Evolutionary conservation across 371 early-diverging fungal species (phyloP).

Genomic region (Paraphysoderma sedebokerense): DNA sequence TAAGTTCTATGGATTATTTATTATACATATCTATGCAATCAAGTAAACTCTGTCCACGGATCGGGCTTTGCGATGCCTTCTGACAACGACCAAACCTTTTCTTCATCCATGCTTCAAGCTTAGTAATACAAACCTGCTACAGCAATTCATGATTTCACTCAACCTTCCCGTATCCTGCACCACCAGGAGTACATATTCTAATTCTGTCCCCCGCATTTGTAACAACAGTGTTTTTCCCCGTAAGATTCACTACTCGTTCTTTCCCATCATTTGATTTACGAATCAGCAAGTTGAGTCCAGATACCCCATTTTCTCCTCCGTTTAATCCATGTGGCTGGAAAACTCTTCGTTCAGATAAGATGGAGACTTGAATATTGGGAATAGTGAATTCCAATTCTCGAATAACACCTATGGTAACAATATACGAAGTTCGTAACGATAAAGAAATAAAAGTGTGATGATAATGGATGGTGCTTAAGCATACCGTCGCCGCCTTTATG

Average conservation of each 20-base stretch:
- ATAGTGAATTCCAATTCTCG: conserved; percentile 69
- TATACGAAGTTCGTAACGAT: no score
- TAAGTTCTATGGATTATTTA: no score
- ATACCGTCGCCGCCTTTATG: conserved; percentile 79
- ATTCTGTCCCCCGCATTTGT: conserved; percentile 62
- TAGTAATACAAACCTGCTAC: no score
- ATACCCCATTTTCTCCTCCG: conserved; percentile 60
- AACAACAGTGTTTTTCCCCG: conserved; percentile 68
- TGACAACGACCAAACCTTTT: no score
- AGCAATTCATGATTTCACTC: no score
- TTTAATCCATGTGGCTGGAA: conserved; percentile 71
- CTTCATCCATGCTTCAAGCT: no score
- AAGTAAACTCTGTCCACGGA: no score
- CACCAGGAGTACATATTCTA: conserved; percentile 79
- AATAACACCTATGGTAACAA: no score
- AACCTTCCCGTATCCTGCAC: conserved; percentile 67
- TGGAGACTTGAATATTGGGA: conserved; percentile 57
- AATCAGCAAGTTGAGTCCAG: conserved; percentile 65
- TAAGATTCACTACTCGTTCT: conserved; percentile 40
- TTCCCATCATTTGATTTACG: conserved; percentile 22
- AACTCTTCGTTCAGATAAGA: conserved; percentile 83
- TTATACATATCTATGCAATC: no score
- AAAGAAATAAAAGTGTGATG: no score
- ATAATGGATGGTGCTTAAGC: no score
- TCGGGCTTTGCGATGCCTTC: no score